These are phyloP conservation scores for Penicillium sp. DNA, from an alignment of 2,329 filamentous ascomycete genomes.

Conservation along the genomic window DNA sequence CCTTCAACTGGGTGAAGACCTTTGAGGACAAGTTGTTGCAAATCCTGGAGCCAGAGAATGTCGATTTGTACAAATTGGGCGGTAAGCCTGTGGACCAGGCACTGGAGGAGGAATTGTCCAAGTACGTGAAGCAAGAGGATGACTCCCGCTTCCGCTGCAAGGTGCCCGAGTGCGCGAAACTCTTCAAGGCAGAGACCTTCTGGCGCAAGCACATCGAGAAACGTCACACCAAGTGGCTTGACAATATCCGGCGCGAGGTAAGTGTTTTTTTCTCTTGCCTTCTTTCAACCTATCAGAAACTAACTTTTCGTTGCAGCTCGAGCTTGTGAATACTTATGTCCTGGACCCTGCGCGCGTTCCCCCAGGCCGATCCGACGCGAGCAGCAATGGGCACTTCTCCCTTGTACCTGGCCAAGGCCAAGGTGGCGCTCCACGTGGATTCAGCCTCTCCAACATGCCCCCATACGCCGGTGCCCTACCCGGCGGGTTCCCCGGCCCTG, in stretches of 20 bases:
- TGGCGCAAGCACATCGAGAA: constrained; percentile 99
- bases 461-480: constrained; percentile 49
- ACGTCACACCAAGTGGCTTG: constrained; percentile 82
- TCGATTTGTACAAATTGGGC: constrained; percentile 84
- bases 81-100: constrained; percentile 83
- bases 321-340: constrained; percentile 89
- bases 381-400: constrained; percentile 93
- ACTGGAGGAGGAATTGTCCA: constrained; percentile 75
- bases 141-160: constrained; percentile 96
- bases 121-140: constrained; percentile 94
- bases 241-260: constrained; percentile 76
- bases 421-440: constrained; percentile 82
- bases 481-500: constrained; percentile 32
- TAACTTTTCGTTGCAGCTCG: constrained; percentile 54
- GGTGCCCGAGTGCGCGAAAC: constrained; percentile 88
- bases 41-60: constrained; percentile 82
- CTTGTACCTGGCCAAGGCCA: constrained; percentile 69
- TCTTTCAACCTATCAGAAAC: background rate
- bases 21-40: constrained; percentile 96
- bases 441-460: constrained; percentile 72
- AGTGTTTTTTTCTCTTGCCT: constrained; percentile 35
- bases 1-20: constrained; percentile 98
- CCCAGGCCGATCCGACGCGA: constrained; percentile 86
- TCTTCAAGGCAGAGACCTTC: constrained; percentile 96
- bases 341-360: constrained; percentile 92